phyloP scores from a whole-genome alignment of 306 rosid species.

The Citrullus amarus region DNA sequence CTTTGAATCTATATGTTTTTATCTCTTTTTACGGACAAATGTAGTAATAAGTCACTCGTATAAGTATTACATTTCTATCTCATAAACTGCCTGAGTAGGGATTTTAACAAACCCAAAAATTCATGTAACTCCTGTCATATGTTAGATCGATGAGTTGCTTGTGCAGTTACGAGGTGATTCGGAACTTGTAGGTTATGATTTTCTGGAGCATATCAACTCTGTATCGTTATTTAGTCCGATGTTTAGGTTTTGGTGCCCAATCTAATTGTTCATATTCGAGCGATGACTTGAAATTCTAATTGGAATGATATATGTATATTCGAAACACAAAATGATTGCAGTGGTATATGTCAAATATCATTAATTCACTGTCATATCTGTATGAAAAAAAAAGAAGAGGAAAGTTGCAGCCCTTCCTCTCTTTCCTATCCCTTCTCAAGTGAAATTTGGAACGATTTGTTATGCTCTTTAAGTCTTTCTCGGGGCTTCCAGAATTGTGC shows the following conservation, averaged over 20 bases:
- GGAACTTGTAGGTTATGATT: not conserved
- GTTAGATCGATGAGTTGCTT: not conserved
- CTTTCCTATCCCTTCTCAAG: not conserved
- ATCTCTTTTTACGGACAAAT: not conserved
- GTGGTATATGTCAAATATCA: not conserved
- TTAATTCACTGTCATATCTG: not conserved
- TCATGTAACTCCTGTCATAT: not conserved
- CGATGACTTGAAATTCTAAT: not conserved
- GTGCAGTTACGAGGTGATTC: not conserved
- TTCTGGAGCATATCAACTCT: not conserved
- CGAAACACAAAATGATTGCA: not conserved
- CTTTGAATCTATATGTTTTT: not conserved
- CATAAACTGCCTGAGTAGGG: not conserved
- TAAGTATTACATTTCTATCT: not conserved
- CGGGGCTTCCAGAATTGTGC: not conserved
- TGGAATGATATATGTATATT: not conserved
- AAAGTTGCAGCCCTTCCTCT: not conserved
- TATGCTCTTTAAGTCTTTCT: not conserved
- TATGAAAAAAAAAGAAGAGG: not conserved
- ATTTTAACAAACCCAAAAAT: not conserved
- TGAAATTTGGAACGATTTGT: not conserved
- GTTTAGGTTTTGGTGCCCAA: not conserved
- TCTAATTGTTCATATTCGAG: not conserved
- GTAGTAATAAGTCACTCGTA: not conserved
- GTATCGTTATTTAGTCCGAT: not conserved